phyloP scores from a whole-genome alignment of 371 early-diverging fungal genomes.

The Mucor sp. region DNA sequence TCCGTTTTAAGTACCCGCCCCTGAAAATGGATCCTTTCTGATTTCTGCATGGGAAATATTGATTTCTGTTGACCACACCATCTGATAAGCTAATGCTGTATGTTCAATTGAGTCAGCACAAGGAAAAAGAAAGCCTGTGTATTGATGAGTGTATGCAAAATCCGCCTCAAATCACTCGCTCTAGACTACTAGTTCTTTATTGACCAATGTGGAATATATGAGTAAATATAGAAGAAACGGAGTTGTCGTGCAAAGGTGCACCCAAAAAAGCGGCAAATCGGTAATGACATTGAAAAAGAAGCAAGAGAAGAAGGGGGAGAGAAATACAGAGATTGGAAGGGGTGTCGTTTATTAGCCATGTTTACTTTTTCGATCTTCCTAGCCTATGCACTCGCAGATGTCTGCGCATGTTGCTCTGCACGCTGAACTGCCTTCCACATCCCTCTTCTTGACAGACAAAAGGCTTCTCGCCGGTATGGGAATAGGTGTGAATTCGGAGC shows the following conservation, averaged over 20 bases:
- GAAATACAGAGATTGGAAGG: background rate
- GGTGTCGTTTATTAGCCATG: background rate
- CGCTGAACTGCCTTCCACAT: slow-evolving; percentile 73
- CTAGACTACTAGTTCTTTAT: background rate
- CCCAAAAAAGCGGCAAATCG: slow-evolving; percentile 13
- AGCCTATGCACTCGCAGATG: slow-evolving; percentile 58
- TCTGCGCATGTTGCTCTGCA: slow-evolving; percentile 75
- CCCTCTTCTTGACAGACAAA: slow-evolving; percentile 64
- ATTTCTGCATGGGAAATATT: background rate
- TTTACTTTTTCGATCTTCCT: slow-evolving; percentile 22
- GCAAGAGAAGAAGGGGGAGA: background rate
- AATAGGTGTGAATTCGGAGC: slow-evolving; percentile 66
- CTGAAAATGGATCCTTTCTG: background rate
- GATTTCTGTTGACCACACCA: background rate
- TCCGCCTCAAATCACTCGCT: background rate
- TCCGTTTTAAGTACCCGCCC: background rate
- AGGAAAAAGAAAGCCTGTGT: background rate
- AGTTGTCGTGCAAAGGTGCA: background rate
- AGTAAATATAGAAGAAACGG: background rate
- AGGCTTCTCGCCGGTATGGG: slow-evolving; percentile 80
- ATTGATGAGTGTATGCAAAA: background rate
- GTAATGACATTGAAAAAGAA: slow-evolving; percentile 2
- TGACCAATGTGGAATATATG: background rate
- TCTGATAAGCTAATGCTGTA: background rate
- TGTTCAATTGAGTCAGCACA: background rate